phyloP scores from a whole-genome alignment of 2,329 filamentous ascomycete genomes.

The Colletotrichum sp. region DNA sequence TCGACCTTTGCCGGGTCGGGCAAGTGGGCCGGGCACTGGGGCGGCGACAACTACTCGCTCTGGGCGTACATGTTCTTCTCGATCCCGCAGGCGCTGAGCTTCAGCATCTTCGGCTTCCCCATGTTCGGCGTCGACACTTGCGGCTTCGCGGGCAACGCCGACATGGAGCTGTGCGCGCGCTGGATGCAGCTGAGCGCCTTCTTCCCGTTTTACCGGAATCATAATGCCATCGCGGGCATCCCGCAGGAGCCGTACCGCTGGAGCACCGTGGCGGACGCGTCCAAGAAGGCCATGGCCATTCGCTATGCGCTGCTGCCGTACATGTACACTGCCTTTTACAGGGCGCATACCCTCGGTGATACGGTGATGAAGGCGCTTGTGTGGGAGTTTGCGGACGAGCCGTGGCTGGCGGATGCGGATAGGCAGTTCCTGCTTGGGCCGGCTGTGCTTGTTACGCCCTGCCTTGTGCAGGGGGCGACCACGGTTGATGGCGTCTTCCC shows the following conservation, averaged over 20 bases:
- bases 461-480: conserved; percentile 65
- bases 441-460: conserved; percentile 70
- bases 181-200: conserved; percentile 79
- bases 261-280: conserved; percentile 68
- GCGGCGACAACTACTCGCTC: conserved; percentile 74
- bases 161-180: conserved; percentile 73
- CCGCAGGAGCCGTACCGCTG: conserved; percentile 77
- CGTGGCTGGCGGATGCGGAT: conserved; percentile 68
- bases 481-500: conserved; percentile 74
- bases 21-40: conserved; percentile 82
- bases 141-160: conserved; percentile 71
- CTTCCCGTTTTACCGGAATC: conserved; percentile 81
- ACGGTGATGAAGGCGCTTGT: conserved; percentile 76
- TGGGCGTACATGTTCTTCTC: conserved; percentile 79
- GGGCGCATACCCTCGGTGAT: conserved; percentile 67
- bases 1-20: conserved; percentile 82
- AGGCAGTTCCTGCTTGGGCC: conserved; percentile 75
- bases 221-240: conserved; percentile 67
- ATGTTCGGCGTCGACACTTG: conserved; percentile 78
- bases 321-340: conserved; percentile 76
- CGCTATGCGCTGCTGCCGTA: conserved; percentile 76
- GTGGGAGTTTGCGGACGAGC: conserved; percentile 79
- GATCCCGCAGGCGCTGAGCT: conserved; percentile 79
- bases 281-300: conserved; percentile 71
- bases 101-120: conserved; percentile 74